Base-by-base conservation (phyloP, 192 early-diverging fungal species). In the Oehlia diaphana region DNA sequence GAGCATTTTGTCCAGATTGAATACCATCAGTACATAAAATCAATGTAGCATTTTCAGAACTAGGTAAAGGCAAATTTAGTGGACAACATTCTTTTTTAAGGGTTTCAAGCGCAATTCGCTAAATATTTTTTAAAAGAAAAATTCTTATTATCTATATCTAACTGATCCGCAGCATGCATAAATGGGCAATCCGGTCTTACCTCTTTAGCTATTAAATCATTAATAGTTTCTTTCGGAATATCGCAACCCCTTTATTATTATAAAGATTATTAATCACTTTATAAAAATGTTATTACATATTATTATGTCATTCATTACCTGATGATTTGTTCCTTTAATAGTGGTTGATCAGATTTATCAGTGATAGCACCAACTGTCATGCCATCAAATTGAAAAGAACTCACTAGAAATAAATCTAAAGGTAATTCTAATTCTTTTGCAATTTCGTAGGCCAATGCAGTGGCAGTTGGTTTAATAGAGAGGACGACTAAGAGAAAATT, bases 11-110 rank as follows among this genome's bases (percentile, higher is more conserved):
- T 23, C 76, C 76, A 50, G 76, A 68, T 68, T 78, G 76, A 63
- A 78, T 69, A n/a, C 76, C 76, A 68, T 78, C 76, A n/a, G 65
- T 78, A 44, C 33, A 37, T 16, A 78, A 47, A 28, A 78, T 37
- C 9, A 78, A 31, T 10, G 76, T 78, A 2, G 47, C 64, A 8
- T 68, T 9, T 26, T 78, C 76, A 9, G 53, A 61, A 31, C 5
- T 9, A 23, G 76, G 61, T 35, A 78, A 67, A 14, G 76, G 23
- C 26, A 49, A n/a, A 67, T 78, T 65, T 13, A n/a, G 33, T 35
- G 76, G 63, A 23, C 26, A 49, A 26, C 13, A 67, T 68, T 50
- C 8, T 26, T 66, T 31, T 37, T 19, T 53, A 35, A 33, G 42
- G 12, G 13, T 53, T 28, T 66, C 33, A 31, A 78, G 37, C 58